Percentiles rank a stretch among this genome's conserved stretches.
Evolutionary conservation across 2,329 filamentous ascomycete species (phyloP).

Genomic region (Ophiostoma australiae): DNA sequence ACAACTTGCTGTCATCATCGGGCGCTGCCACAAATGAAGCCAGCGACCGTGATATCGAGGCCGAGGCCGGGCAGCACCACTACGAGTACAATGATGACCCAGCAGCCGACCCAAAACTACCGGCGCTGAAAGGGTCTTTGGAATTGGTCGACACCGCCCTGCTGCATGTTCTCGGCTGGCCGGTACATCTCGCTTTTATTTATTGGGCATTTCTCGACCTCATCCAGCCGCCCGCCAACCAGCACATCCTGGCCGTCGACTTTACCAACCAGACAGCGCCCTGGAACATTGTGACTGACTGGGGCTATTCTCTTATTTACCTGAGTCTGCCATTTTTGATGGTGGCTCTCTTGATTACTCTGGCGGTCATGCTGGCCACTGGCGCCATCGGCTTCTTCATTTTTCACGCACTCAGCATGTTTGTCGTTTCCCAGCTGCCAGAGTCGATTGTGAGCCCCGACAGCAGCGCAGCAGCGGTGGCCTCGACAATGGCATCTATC

Average conservation of each 20-base stretch:
- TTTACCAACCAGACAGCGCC: neutral
- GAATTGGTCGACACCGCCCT: neutral
- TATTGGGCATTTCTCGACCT: conserved; percentile 25
- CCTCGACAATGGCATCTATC: neutral
- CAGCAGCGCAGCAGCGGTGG: neutral
- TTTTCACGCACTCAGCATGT: neutral
- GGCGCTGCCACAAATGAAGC: neutral
- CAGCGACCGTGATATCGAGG: neutral
- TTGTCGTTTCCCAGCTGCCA: neutral
- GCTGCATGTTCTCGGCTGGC: neutral
- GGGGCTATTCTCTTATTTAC: neutral
- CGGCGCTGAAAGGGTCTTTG: neutral
- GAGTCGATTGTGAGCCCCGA: neutral
- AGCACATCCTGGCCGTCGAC: conserved; percentile 19
- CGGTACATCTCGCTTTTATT: neutral
- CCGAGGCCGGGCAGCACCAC: conserved; percentile 12
- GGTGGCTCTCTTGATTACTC: neutral
- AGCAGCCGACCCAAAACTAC: neutral
- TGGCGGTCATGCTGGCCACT: neutral
- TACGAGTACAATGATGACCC: conserved; percentile 21
- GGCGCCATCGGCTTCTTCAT: neutral
- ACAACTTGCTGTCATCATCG: neutral
- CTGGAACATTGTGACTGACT: conserved; percentile 6
- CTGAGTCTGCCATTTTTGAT: neutral
- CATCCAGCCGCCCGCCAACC: conserved; percentile 19